Conservation (phyloP, 192 early-diverging fungal species). For the Phlyctochytrium arcticum region DNA sequence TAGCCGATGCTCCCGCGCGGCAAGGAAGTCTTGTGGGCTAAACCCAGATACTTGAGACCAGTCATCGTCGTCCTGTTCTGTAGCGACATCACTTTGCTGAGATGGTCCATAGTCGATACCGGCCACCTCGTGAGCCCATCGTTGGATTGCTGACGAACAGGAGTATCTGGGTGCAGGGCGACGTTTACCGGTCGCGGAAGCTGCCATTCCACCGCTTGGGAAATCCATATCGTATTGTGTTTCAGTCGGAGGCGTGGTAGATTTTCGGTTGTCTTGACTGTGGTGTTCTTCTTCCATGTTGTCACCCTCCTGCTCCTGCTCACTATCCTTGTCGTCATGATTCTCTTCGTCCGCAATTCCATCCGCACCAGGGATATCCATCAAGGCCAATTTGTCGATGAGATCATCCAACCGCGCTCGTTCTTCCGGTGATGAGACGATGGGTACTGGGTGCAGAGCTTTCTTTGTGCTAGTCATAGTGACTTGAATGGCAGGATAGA, state of each 20-base stretch:
- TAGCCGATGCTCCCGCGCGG: background rate
- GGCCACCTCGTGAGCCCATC: background rate
- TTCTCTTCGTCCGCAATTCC: background rate
- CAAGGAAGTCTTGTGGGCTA: background rate
- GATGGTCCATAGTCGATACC: background rate
- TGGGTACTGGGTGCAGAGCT: background rate
- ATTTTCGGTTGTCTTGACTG: too few relatives aligned
- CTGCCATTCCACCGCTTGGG: too few relatives aligned
- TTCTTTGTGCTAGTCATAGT: conserved; percentile 1
- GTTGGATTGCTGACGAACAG: background rate
- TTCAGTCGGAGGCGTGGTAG: background rate
- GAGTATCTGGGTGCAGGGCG: background rate
- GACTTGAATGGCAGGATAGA: conserved; percentile 2
- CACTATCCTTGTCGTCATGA: background rate
- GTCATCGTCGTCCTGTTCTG: background rate
- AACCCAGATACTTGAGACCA: background rate
- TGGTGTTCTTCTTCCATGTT: too few relatives aligned
- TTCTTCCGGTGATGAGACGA: background rate
- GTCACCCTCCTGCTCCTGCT: background rate
- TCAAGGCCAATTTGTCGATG: background rate
- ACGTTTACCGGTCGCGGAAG: background rate
- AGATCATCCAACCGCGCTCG: background rate
- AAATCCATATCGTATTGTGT: background rate
- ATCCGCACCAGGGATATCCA: background rate
- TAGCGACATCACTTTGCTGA: background rate